Conservation (phyloP, 495 filamentous ascomycete genomes). For the Melanomma pulvis-pyrius region DNA sequence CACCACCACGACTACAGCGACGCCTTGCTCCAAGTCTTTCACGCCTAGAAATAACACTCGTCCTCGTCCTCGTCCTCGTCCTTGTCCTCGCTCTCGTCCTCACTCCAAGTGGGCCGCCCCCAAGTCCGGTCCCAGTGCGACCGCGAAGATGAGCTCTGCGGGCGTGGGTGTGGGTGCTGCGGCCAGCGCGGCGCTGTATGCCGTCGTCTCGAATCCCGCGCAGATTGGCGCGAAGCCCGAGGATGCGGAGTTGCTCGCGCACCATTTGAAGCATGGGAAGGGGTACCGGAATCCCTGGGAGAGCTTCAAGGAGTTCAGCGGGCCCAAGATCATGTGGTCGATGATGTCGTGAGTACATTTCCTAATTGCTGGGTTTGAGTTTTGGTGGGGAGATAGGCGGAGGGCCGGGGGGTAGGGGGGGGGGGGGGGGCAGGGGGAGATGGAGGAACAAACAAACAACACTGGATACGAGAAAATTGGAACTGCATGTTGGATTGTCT, state of each 20-base stretch:
- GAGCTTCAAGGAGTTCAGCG: constrained; percentile 37
- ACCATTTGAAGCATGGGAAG: constrained; percentile 61
- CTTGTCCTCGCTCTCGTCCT: not conserved
- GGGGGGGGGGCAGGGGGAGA: not conserved
- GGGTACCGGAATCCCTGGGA: constrained; percentile 62
- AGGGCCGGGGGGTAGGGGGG: not conserved
- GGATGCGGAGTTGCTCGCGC: constrained; percentile 56
- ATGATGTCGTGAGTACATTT: constrained; percentile 34
- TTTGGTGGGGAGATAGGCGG: not conserved
- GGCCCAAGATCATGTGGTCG: constrained; percentile 1
- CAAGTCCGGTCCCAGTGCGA: not conserved
- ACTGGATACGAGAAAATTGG: not conserved
- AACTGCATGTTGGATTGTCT: not conserved
- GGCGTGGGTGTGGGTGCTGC: constrained; percentile 3
- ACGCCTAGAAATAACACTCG: not conserved
- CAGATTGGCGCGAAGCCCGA: constrained; percentile 55
- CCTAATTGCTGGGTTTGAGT: not conserved
- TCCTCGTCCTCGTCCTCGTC: not conserved
- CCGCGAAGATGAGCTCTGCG: constrained; percentile 27
- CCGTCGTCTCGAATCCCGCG: constrained; percentile 55
- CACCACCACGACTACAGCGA: too few relatives aligned
- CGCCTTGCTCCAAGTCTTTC: too few relatives aligned
- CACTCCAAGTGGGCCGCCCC: constrained; percentile 1
- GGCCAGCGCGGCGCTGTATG: constrained; percentile 53
- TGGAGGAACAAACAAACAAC: not conserved